These are phyloP conservation scores for Microsporum ferrugineum DNA, from an alignment of 2,329 filamentous ascomycete species.

Conservation along the genomic window DNA sequence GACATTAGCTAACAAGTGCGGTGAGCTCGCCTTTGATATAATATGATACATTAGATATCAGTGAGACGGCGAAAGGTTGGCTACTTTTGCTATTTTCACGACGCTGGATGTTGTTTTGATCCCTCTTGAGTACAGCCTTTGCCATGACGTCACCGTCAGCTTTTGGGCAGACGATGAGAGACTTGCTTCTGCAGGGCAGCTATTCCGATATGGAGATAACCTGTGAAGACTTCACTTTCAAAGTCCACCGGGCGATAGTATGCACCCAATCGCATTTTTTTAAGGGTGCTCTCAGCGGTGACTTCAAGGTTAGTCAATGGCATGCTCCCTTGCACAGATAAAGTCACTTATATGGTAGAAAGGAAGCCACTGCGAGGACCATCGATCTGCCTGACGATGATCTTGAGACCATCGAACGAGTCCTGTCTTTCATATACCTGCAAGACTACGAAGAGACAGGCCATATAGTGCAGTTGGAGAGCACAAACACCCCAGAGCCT, in stretches of 20 bases:
- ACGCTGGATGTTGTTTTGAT: no score
- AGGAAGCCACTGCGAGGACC: not conserved
- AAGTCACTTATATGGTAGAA: not conserved
- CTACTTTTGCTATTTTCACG: no score
- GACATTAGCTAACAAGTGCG: no score
- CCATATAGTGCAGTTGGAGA: not conserved
- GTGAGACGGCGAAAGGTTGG: no score
- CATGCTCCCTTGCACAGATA: not conserved
- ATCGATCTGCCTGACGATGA: not conserved
- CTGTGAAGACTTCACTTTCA: not conserved
- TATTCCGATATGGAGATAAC: conserved; percentile 1
- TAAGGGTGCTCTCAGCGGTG: not conserved
- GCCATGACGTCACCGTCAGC: not conserved
- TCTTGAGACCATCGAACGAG: not conserved
- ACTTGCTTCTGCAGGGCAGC: not conserved
- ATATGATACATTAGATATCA: no score
- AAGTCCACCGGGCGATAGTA: not conserved
- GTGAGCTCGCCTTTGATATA: no score
- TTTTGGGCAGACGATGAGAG: not conserved
- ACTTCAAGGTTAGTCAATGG: not conserved
- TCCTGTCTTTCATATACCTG: not conserved
- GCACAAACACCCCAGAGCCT: not conserved
- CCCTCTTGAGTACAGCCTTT: not conserved
- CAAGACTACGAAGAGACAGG: not conserved
- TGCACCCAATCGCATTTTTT: not conserved